phyloP scores from a whole-genome alignment of 2,329 filamentous ascomycete genomes.

The Tolypocladium tundrense region DNA sequence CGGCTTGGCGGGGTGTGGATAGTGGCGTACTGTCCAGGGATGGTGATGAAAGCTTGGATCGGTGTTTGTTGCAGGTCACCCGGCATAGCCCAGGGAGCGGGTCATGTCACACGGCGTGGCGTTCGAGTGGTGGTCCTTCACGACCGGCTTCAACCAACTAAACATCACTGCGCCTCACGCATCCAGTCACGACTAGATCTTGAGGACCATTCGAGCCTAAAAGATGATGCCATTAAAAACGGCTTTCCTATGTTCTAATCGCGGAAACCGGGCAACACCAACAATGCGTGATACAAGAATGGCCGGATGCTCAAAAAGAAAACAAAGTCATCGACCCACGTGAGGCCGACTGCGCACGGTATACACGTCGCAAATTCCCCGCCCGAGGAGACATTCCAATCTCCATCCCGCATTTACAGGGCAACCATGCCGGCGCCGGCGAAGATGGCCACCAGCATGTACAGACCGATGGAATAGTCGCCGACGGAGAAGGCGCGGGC shows the following conservation, averaged over 20 bases:
- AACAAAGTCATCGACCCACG: background rate
- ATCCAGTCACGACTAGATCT: too few species aligned
- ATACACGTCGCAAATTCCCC: slow-evolving; percentile 6
- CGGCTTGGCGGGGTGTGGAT: background rate
- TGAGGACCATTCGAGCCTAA: background rate
- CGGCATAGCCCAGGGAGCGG: background rate
- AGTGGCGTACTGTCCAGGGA: background rate
- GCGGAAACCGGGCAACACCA: slow-evolving; percentile 15
- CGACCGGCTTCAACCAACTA: too few species aligned
- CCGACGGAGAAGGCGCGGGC: slow-evolving; percentile 33
- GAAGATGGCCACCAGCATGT: slow-evolving; percentile 40
- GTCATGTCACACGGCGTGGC: background rate
- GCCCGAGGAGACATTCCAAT: slow-evolving; percentile 5
- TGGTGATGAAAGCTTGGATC: background rate
- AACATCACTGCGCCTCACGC: too few species aligned
- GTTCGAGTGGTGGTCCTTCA: too few species aligned
- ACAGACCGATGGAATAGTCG: slow-evolving; percentile 37
- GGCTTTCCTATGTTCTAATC: slow-evolving; percentile 12
- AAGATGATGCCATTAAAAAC: slow-evolving; percentile 9
- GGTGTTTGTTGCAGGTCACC: background rate
- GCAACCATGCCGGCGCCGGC: slow-evolving; percentile 43
- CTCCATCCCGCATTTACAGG: slow-evolving; percentile 29
- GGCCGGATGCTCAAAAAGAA: slow-evolving; percentile 3
- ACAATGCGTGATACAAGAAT: slow-evolving; percentile 16
- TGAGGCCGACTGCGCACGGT: background rate